Evolutionary conservation across 2,329 filamentous ascomycete genomes (phyloP).

Genomic region (Aureobasidium mangrovei): DNA sequence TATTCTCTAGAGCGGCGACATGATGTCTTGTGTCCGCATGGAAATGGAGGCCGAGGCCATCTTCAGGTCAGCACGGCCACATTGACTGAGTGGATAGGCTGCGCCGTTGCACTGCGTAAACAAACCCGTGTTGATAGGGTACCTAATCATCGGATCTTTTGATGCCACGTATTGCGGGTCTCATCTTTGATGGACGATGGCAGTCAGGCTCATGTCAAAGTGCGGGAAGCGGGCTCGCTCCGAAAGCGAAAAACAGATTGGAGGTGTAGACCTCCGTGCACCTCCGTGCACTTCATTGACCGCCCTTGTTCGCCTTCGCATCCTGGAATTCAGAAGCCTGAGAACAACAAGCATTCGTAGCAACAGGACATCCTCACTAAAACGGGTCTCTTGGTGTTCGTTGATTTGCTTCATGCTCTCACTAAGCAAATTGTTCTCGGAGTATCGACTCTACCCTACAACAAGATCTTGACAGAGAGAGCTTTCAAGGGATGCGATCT

Average conservation of each 20-base stretch:
- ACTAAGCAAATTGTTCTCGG: too few species aligned
- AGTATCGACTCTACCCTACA: too few species aligned
- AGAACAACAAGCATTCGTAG: too few species aligned
- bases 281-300: too few species aligned
- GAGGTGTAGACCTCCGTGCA: too few species aligned
- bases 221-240: background rate
- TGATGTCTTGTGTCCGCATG: background rate
- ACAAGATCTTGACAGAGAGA: too few species aligned
- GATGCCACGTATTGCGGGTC: background rate
- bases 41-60: background rate
- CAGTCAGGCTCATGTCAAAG: background rate
- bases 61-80: background rate
- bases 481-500: too few species aligned
- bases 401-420: too few species aligned
- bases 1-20: background rate
- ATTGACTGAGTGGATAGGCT: background rate
- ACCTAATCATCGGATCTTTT: background rate
- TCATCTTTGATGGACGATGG: background rate
- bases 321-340: too few species aligned
- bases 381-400: too few species aligned
- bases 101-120: background rate
- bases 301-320: too few species aligned
- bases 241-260: background rate
- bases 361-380: too few species aligned
- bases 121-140: background rate